These are phyloP conservation scores for Blakeslea trispora DNA, from an alignment of 371 early-diverging fungal genomes.

Conservation along the genomic window DNA sequence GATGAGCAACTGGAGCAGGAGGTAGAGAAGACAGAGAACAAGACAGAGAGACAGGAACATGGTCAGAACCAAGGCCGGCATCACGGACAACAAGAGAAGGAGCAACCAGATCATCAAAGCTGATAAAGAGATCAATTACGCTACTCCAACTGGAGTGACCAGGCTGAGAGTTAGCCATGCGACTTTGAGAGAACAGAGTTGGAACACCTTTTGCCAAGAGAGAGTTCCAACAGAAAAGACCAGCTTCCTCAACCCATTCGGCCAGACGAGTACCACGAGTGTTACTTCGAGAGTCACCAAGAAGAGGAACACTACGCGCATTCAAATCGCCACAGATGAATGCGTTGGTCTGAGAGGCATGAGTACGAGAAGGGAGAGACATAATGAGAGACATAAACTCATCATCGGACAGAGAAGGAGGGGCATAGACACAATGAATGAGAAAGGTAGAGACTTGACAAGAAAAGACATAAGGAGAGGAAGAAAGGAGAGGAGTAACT, in stretches of 20 bases:
- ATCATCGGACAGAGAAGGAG: conserved; percentile 1
- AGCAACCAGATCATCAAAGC: neutral
- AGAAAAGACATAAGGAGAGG: conserved; percentile 6
- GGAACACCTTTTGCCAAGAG: neutral
- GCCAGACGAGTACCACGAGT: conserved; percentile 5
- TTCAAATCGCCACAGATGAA: conserved; percentile 20
- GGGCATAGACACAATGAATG: conserved; percentile 13
- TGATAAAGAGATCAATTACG: conserved; percentile 9
- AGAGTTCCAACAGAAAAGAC: conserved; percentile 7
- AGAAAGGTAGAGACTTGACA: conserved; percentile 3
- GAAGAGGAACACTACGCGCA: conserved; percentile 2
- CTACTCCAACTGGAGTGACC: neutral
- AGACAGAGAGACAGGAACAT: conserved; percentile 1
- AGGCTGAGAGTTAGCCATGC: no score
- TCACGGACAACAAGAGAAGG: neutral
- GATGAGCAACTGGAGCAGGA: neutral
- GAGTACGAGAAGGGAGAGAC: conserved; percentile 1
- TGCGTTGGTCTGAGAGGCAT: conserved; percentile 11
- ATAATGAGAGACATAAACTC: neutral
- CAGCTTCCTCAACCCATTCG: neutral
- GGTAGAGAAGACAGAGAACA: neutral
- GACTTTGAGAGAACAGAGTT: neutral
- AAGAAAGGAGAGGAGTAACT: neutral
- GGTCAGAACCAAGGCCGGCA: conserved; percentile 3
- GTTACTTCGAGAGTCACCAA: conserved; percentile 8